Evolutionary conservation across 2,329 filamentous ascomycete genomes (phyloP), one percentile per base, ranked within the genome.

Genomic region (Gremmenia infestans): DNA sequence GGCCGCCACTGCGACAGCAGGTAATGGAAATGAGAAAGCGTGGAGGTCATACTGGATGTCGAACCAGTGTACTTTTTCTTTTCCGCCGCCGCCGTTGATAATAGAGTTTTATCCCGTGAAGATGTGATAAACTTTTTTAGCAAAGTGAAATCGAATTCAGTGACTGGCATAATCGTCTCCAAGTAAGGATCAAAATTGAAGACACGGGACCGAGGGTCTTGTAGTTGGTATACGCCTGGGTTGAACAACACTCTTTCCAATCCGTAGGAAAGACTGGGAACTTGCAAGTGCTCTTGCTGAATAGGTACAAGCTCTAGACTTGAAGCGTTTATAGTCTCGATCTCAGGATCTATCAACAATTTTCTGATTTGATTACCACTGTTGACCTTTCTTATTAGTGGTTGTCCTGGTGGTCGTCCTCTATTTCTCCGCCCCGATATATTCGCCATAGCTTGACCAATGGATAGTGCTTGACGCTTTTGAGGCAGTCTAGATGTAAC

Each of bases 111-210:
- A 68, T 99, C 94, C 69, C 89, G 86, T 9, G 93, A 97, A 0
- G 94, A 97, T 0, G 92, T 97, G 61, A 96, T 85, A 71, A 96
- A 99, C 60, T 86, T 80, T 70, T 89, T 90, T 53, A 99, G 73
- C 3, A 91, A 86, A 56, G 89, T 81, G 71, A 96, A 99, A 68
- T 99, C 90, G 67, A 99, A 99, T 68, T 99, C 90, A 2, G 82
- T 77, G 15, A 94, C 86, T 2, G 94, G 92, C 91, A 97, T 97
- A 65, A 99, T 95, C 52, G 85, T 85, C 58, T 91, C 84, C 19
- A 99, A 80, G 67, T 97, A 97, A 0, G 95, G 94, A 68, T 99
- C 93, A 66, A 99, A 99, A 70, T 99, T 99, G 79, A 85, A 99
- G 6, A 97, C 91, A 17, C 85, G 81, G 40, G 93, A 91, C 56